These are phyloP conservation scores for Adiantum capillusveneris DNA, from an alignment of 75 land plant genomes.

Conservation along the genomic window DNA sequence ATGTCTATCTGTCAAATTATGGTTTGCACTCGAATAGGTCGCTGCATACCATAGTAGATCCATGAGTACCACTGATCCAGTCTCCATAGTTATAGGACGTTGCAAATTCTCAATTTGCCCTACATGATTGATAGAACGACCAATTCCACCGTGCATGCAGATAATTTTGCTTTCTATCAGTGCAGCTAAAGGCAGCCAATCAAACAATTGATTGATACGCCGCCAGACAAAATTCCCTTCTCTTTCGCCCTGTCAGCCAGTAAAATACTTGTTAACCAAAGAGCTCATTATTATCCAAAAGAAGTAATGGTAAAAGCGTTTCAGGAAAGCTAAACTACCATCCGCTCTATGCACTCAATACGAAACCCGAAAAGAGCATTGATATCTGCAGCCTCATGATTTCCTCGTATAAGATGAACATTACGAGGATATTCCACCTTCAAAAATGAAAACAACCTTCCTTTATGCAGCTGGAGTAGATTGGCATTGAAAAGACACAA, in stretches of 20 bases:
- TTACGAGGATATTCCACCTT: constrained; percentile 22
- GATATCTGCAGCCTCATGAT: constrained; percentile 32
- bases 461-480: background rate
- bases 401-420: constrained; percentile 29
- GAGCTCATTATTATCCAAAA: background rate
- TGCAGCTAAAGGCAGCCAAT: constrained; percentile 31
- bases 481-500: background rate
- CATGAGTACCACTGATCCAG: constrained; percentile 31
- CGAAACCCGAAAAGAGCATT: constrained; percentile 32
- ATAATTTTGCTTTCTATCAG: constrained; percentile 25
- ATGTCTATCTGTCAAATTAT: background rate
- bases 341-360: constrained; percentile 26
- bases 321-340: no score
- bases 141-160: constrained; percentile 38
- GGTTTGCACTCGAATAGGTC: background rate
- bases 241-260: constrained; percentile 21
- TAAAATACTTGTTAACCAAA: background rate
- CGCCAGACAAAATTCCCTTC: constrained; percentile 35
- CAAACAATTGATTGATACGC: constrained; percentile 24
- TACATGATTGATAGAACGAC: constrained; percentile 26
- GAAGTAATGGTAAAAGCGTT: background rate
- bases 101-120: constrained; percentile 24
- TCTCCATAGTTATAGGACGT: constrained; percentile 30
- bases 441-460: background rate
- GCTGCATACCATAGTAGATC: constrained; percentile 26